phyloP scores from a whole-genome alignment of 192 early-diverging fungal genomes.

The Coemansia sp. region DNA sequence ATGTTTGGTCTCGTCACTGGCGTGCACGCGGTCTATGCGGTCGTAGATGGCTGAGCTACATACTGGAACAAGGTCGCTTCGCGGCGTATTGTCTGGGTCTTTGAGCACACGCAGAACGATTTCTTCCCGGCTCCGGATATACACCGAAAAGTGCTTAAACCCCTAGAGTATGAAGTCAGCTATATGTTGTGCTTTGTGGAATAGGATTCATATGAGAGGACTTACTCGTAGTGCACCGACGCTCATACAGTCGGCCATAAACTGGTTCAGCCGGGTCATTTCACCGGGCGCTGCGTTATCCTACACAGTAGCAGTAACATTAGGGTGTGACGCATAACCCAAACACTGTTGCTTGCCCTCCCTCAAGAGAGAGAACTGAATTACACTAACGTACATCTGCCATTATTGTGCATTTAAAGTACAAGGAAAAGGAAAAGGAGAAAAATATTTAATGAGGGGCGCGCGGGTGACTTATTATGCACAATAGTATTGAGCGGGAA shows the following conservation, averaged over 20 bases:
- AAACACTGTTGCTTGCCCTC: background rate
- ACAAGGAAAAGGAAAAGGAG: background rate
- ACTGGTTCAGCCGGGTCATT: conserved; percentile 59
- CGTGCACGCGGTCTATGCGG: conserved; percentile 26
- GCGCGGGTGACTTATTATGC: too few species aligned
- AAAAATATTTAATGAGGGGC: background rate
- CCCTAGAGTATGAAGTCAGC: conserved; percentile 44
- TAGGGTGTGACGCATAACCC: background rate
- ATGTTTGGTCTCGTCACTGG: conserved; percentile 29
- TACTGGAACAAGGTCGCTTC: conserved; percentile 36
- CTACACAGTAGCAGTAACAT: conserved; percentile 21
- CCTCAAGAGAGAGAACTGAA: background rate
- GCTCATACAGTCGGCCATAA: conserved; percentile 65
- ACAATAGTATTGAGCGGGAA: conserved; percentile 11
- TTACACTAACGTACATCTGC: conserved; percentile 3
- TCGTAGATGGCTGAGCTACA: conserved; percentile 57
- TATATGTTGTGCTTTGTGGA: background rate
- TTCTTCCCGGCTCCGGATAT: conserved; percentile 69
- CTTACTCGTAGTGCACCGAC: conserved; percentile 66
- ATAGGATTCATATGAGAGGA: background rate
- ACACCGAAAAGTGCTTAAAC: conserved; percentile 65
- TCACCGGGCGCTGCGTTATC: conserved; percentile 49
- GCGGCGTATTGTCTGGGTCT: conserved; percentile 32
- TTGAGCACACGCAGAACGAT: conserved; percentile 64
- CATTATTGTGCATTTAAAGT: background rate